These are phyloP conservation scores for Globisporangium carolinianum DNA, from an alignment of 352 stramenopile genomes.

Conservation along the genomic window DNA sequence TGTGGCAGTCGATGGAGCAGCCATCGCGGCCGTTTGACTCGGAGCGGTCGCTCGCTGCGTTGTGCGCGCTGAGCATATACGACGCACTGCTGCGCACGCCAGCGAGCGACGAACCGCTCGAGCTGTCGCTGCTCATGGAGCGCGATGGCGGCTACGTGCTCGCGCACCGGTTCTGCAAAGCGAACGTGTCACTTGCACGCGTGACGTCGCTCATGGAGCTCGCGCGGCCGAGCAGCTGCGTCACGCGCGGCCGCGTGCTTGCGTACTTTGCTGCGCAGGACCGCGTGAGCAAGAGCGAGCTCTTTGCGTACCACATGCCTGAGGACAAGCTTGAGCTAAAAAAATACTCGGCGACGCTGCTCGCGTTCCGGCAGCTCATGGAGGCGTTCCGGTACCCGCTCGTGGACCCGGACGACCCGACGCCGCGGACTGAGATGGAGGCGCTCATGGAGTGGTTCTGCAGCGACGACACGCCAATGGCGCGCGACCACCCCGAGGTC, in stretches of 20 bases:
- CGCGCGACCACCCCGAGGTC: conserved; percentile 77
- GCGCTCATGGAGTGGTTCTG: conserved; percentile 88
- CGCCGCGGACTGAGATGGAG: conserved; percentile 86
- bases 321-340: conserved; percentile 87
- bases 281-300: conserved; percentile 38
- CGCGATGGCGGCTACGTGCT: conserved; percentile 77
- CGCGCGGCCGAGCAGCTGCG: conserved; percentile 62
- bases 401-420: conserved; percentile 71
- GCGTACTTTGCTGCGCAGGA: conserved; percentile 78
- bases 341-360: conserved; percentile 83
- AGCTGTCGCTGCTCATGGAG: conserved; percentile 78
- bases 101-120: conserved; percentile 62
- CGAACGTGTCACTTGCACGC: conserved; percentile 73
- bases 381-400: conserved; percentile 81
- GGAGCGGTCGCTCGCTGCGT: conserved; percentile 65
- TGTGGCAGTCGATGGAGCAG: conserved; percentile 87
- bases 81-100: conserved; percentile 76
- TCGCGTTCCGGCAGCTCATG: conserved; percentile 84
- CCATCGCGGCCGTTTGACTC: conserved; percentile 84
- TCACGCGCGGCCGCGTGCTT: conserved; percentile 65
- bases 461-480: conserved; percentile 68
- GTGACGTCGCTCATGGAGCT: conserved; percentile 82
- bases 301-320: conserved; percentile 87
- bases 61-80: conserved; percentile 77
- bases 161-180: conserved; percentile 79